phyloP scores from a whole-genome alignment of 352 stramenopile species.

The Pythium oligandrum region DNA sequence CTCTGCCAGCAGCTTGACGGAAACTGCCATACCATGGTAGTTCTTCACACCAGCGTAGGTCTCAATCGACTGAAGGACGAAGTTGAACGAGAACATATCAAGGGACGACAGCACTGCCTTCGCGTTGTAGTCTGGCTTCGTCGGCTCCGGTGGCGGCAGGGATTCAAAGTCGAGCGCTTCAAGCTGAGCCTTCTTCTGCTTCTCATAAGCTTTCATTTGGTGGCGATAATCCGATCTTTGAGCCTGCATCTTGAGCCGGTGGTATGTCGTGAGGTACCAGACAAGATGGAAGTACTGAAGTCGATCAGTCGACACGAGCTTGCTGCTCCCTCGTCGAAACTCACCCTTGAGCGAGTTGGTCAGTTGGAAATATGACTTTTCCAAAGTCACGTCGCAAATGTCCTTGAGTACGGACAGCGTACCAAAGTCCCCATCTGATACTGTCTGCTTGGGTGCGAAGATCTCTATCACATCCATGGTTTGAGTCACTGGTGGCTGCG shows the following conservation, averaged over 20 bases:
- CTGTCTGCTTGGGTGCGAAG: slow-evolving; percentile 60
- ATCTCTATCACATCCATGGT: slow-evolving; percentile 72
- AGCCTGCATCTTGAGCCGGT: slow-evolving; percentile 68
- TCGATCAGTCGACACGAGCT: slow-evolving; percentile 80
- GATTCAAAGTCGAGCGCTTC: slow-evolving; percentile 53
- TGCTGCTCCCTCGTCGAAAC: slow-evolving; percentile 79
- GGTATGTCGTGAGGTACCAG: slow-evolving; percentile 82
- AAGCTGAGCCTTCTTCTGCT: slow-evolving; percentile 43
- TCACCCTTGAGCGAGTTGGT: slow-evolving; percentile 85
- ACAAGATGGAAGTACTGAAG: slow-evolving; percentile 87
- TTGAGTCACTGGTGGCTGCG: slow-evolving; percentile 38
- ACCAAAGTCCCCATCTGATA: slow-evolving; percentile 47
- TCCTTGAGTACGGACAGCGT: slow-evolving; percentile 66
- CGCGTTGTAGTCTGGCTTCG: slow-evolving; percentile 60
- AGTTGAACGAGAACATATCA: slow-evolving; percentile 91
- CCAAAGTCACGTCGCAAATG: slow-evolving; percentile 68
- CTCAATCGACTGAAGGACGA: slow-evolving; percentile 86
- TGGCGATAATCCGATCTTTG: slow-evolving; percentile 68
- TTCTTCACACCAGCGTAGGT: slow-evolving; percentile 79
- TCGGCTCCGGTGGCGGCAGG: slow-evolving; percentile 23
- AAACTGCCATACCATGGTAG: slow-evolving; percentile 76
- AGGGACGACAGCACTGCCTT: slow-evolving; percentile 80
- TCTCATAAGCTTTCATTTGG: slow-evolving; percentile 44
- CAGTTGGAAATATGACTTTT: slow-evolving; percentile 81
- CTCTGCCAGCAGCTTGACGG: slow-evolving; percentile 70